phyloP scores from a whole-genome alignment of 306 rosid species.

The Malus sieversii region DNA sequence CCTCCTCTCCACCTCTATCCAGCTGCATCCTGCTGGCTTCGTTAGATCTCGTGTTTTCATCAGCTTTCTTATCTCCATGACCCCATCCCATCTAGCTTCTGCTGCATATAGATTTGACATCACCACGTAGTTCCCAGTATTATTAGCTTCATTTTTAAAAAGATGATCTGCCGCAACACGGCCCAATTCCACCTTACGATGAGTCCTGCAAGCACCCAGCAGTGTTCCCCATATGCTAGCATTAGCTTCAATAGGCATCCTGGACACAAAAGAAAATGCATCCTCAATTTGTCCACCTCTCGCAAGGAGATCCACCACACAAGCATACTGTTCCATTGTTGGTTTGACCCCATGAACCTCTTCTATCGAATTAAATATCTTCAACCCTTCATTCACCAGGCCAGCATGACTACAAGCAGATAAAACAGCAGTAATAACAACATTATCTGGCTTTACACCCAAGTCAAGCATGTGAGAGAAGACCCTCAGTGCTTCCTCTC shows the following conservation, averaged over 20 bases:
- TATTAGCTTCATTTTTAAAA: conserved; percentile 48
- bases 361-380: conserved; percentile 65
- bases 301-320: conserved; percentile 78
- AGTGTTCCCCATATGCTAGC: conserved; percentile 77
- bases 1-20: conserved; percentile 76
- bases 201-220: conserved; percentile 73
- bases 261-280: conserved; percentile 56
- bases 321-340: conserved; percentile 73
- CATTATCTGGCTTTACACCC: conserved; percentile 61
- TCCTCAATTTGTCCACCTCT: conserved; percentile 59
- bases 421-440: conserved; percentile 60
- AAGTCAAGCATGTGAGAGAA: conserved; percentile 59
- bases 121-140: conserved; percentile 70
- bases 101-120: conserved; percentile 79
- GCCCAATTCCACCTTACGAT: conserved; percentile 73
- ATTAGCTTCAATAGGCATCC: conserved; percentile 60
- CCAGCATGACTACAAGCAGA: conserved; percentile 90
- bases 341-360: conserved; percentile 61
- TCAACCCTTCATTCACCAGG: conserved; percentile 60
- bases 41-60: conserved; percentile 60
- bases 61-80: conserved; percentile 54
- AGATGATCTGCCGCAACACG: conserved; percentile 49
- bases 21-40: conserved; percentile 88
- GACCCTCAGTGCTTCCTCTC: conserved; percentile 55
- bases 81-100: conserved; percentile 77